Percentiles rank a stretch among this genome's conserved stretches.
These are phyloP conservation scores for Oryza glaberrima DNA, from an alignment of 176 grass and related monocot genomes.

Conservation along the genomic window DNA sequence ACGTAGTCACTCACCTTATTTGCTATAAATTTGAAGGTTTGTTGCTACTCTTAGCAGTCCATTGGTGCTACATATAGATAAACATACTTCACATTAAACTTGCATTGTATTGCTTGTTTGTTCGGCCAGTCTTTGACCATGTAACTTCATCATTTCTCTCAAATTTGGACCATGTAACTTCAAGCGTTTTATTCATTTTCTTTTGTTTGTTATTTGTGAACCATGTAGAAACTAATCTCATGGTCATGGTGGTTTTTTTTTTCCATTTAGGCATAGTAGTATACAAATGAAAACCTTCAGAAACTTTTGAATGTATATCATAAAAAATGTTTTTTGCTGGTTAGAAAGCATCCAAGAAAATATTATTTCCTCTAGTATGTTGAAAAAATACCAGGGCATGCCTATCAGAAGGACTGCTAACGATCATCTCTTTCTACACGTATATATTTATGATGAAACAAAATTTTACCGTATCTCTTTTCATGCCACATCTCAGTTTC, in stretches of 20 bases:
- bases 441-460: conserved; percentile 12
- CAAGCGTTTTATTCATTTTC: not conserved
- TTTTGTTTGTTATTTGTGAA: conserved; percentile 15
- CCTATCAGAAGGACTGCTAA: not conserved
- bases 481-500: conserved; percentile 30
- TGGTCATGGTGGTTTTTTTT: not conserved
- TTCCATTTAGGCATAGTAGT: not conserved
- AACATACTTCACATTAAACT: not conserved
- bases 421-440: conserved; percentile 1
- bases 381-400: conserved; percentile 16
- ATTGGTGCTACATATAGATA: conserved; percentile 13
- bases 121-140: not conserved
- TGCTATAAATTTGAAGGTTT: conserved; percentile 95
- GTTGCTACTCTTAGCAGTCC: conserved; percentile 26
- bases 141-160: not conserved
- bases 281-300: not conserved
- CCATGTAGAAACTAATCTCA: conserved; percentile 3
- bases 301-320: not conserved
- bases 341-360: conserved; percentile 8
- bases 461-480: conserved; percentile 20
- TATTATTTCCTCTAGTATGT: not conserved
- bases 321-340: not conserved
- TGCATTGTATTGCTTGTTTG: not conserved
- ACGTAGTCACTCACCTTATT: conserved; percentile 78
- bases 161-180: not conserved